Conservation (phyloP, 257 asterid species). For the Fraxinus cuspidata region DNA sequence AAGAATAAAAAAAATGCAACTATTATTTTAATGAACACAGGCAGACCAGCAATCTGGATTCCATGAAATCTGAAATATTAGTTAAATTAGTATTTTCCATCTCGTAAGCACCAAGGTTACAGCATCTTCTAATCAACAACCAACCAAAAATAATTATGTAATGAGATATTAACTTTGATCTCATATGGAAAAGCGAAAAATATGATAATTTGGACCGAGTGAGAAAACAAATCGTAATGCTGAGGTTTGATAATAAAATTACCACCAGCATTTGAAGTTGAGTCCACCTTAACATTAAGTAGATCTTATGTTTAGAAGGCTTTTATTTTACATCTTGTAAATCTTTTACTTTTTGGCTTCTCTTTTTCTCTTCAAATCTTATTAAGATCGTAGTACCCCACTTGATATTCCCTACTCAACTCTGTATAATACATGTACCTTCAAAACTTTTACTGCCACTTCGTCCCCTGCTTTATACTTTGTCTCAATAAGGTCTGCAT, state of each 20-base stretch:
- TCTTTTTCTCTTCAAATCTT: not conserved
- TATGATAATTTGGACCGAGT: not conserved
- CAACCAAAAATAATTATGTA: not conserved
- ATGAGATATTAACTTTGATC: not conserved
- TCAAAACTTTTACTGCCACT: conserved; percentile 76
- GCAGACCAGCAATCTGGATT: not conserved
- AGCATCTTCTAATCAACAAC: not conserved
- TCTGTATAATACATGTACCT: conserved; percentile 49
- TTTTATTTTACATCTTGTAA: not conserved
- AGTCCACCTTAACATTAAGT: not conserved
- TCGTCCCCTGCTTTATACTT: conserved; percentile 69
- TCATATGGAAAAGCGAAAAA: not conserved
- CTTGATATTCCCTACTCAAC: not conserved
- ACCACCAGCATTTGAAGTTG: not conserved
- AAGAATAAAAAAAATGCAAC: not conserved
- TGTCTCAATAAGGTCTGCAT: conserved; percentile 47
- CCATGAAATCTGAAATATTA: not conserved
- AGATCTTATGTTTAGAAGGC: not conserved
- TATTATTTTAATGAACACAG: not conserved
- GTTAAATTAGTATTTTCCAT: not conserved
- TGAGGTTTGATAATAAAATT: not conserved
- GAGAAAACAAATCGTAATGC: not conserved
- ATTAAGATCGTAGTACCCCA: not conserved
- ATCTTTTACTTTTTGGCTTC: not conserved
- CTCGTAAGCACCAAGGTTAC: not conserved